Evolutionary conservation across 2,329 filamentous ascomycete species (phyloP).

Genomic region (Cadophora sp.): DNA sequence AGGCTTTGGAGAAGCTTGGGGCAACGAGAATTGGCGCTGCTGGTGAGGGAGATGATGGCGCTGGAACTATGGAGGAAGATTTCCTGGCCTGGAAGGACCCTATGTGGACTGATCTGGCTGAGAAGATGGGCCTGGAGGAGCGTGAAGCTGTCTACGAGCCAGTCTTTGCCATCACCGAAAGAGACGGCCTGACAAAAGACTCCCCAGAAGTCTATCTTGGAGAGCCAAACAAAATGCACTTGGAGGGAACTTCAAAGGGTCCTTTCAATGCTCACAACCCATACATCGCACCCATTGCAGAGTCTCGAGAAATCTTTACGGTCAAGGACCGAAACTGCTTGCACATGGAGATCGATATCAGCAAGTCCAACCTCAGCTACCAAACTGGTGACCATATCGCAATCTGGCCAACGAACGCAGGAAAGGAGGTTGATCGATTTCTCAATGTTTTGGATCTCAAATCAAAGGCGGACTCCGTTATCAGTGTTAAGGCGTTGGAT

Average conservation of each 20-base stretch:
- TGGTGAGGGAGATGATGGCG: conserved; percentile 96
- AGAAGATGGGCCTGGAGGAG: conserved; percentile 89
- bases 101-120: conserved; percentile 89
- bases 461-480: conserved; percentile 80
- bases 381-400: conserved; percentile 98
- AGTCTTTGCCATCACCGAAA: conserved; percentile 82
- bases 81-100: conserved; percentile 99
- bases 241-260: conserved; percentile 82
- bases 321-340: conserved; percentile 93
- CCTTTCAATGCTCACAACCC: conserved; percentile 98
- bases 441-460: conserved; percentile 77
- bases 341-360: conserved; percentile 93
- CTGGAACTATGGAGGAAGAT: conserved; percentile 99
- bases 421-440: conserved; percentile 90
- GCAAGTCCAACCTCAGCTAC: conserved; percentile 87
- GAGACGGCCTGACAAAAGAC: conserved; percentile 74
- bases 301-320: conserved; percentile 90
- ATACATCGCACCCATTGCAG: conserved; percentile 90
- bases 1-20: conserved; percentile 80
- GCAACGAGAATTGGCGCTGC: conserved; percentile 84
- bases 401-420: conserved; percentile 95
- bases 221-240: conserved; percentile 95
- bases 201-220: conserved; percentile 88
- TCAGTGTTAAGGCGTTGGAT: conserved; percentile 90
- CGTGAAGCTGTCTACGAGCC: conserved; percentile 97